Conservation (phyloP, 805 yeast species). For the Nakazawaea ernobii region DNA sequence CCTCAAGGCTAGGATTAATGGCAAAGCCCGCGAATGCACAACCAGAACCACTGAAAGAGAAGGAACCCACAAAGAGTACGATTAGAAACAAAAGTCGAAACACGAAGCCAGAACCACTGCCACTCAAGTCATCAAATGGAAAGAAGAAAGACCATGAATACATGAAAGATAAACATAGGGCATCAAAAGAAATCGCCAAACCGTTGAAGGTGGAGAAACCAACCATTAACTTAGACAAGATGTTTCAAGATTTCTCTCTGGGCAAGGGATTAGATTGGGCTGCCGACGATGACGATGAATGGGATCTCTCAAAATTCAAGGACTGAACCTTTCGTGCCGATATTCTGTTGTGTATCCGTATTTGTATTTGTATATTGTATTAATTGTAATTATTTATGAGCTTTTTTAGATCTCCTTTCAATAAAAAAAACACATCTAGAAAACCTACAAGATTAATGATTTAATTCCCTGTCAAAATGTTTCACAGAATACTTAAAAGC, state of each 20-base stretch:
- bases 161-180: not conserved
- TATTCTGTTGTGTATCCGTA: too few species aligned
- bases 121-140: not conserved
- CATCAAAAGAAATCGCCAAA: not conserved
- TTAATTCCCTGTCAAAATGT: not conserved
- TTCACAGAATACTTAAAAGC: not conserved
- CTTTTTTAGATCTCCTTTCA: not conserved
- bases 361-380: too few species aligned
- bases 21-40: not conserved
- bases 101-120: not conserved
- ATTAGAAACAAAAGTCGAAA: not conserved
- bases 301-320: constrained; percentile 7
- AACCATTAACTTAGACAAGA: constrained; percentile 4
- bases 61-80: not conserved
- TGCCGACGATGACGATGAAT: constrained; percentile 10
- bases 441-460: not conserved
- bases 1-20: constrained; percentile 10
- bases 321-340: not conserved
- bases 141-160: too few species aligned
- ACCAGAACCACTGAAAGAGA: not conserved
- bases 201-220: not conserved
- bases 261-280: constrained; percentile 7
- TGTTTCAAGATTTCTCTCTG: constrained; percentile 1
- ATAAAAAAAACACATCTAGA: not conserved
- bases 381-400: not conserved